Conservation (phyloP, 192 early-diverging fungal genomes). For the Coemansia sp. region DNA sequence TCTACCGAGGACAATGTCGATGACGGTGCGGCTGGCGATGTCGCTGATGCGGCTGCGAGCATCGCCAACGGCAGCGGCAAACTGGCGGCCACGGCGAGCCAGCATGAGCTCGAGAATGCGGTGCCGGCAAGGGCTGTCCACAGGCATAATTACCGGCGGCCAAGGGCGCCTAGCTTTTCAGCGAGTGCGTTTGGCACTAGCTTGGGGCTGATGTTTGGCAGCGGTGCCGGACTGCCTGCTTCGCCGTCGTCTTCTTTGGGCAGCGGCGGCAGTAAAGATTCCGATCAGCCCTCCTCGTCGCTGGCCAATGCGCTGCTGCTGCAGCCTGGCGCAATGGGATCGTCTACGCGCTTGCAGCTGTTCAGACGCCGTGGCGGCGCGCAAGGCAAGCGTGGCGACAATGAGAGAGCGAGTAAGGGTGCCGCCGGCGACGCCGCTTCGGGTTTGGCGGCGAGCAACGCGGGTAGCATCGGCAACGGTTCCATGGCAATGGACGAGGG, state of each 20-base stretch:
- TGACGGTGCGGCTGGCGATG: not conserved
- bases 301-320: constrained; percentile 6
- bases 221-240: constrained; percentile 1
- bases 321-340: constrained; percentile 5
- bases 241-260: not conserved
- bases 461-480: not conserved
- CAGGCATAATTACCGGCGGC: constrained; percentile 20
- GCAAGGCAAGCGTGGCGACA: not conserved
- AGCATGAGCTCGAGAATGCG: not conserved
- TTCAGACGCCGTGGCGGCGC: constrained; percentile 30
- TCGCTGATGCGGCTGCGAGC: not conserved
- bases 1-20: not conserved
- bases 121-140: constrained; percentile 12
- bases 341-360: constrained; percentile 27
- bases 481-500: not conserved
- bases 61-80: not conserved
- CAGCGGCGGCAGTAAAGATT: not conserved
- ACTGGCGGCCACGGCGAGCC: not conserved
- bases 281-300: not conserved
- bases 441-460: too few relatives aligned
- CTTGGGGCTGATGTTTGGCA: constrained; percentile 43
- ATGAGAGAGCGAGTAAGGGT: not conserved
- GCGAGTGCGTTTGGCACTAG: constrained; percentile 25
- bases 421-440: not conserved
- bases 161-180: constrained; percentile 17